Evolutionary conservation across 495 filamentous ascomycete species (phyloP), one percentile per base, ranked within the genome.

Genomic region (Glonium stellatum): DNA sequence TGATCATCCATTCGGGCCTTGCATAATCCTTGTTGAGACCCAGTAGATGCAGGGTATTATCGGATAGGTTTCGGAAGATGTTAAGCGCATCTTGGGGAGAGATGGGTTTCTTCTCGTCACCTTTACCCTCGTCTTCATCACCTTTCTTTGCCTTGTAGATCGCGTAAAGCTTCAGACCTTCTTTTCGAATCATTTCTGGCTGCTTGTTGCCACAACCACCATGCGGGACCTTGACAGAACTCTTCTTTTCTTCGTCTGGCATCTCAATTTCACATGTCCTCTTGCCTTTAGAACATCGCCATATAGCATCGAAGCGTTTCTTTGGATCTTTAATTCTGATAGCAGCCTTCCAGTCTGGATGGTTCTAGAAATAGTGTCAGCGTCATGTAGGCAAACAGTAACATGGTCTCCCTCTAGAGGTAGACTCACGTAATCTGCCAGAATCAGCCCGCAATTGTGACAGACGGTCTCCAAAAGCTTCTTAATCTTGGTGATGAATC

Each of bases 401-500:
- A 51, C 21, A 44, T 67, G 67, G 59, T 76, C 78, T 78, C 79
- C 76, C 75, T 69, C 59, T 65, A 66, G 78, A 74, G 78, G 79
- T 84, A 77, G 75, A 90, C 93, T 89, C 83, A 97, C 92, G 84
- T 87, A 86, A 80, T 96, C 90, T 70, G 88, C 84, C 75, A 93
- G 80, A 65, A 97, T 87, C 80, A 90, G 96, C 72, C 90, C 89
- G 79, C 93, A 99, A 75, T 93, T 96, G 76, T 93, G 92, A 80
- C 93, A 99, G 69, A 97, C 92, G 35, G 88, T 90, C 80, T 99
- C 93, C 64, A 99, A 79, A 59, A 99, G 78, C 78, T 96, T 97
- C 82, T 99, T 97, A 68, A 92, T 90, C 76, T 97, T 96, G 64
- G 87, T 91, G 74, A 99, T 84, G 75, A 96, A 98, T 63, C 93